phyloP scores from a whole-genome alignment of 208 protist genomes.

The Crithidia brevicula region DNA sequence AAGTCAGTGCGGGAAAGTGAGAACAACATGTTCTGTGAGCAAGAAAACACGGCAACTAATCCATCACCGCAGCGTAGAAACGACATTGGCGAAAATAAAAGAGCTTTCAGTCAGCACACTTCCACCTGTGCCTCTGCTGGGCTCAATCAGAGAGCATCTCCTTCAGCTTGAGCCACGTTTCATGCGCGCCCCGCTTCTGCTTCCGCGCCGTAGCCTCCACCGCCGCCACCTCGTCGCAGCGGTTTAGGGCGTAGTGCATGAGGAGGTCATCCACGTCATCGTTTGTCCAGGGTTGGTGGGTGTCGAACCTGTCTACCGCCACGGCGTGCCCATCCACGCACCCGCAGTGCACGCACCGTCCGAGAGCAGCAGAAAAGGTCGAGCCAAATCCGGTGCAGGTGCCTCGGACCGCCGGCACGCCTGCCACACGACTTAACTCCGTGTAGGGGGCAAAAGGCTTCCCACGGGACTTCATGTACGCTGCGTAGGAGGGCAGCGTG shows the following conservation, averaged over 20 bases:
- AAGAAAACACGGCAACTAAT: no score
- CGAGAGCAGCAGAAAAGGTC: slow-evolving; percentile 42
- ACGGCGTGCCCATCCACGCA: slow-evolving; percentile 70
- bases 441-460: slow-evolving; percentile 45
- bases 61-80: no score
- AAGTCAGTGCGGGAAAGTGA: no score
- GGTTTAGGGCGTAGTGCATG: slow-evolving; percentile 42
- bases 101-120: background rate
- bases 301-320: slow-evolving; percentile 34
- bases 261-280: slow-evolving; percentile 56
- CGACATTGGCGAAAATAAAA: slow-evolving; percentile 14
- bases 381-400: slow-evolving; percentile 81
- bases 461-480: slow-evolving; percentile 20
- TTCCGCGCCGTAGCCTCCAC: slow-evolving; percentile 54
- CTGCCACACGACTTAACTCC: slow-evolving; percentile 60
- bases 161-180: slow-evolving; percentile 41
- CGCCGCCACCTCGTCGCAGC: slow-evolving; percentile 74
- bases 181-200: slow-evolving; percentile 38
- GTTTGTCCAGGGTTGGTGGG: slow-evolving; percentile 45
- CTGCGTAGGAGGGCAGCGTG: slow-evolving; percentile 30
- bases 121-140: no score
- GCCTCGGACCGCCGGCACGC: slow-evolving; percentile 71
- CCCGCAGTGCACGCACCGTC: slow-evolving; percentile 61
- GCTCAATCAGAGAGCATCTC: slow-evolving; percentile 29
- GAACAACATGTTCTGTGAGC: no score